Conservation (phyloP, 352 stramenopile genomes). For the Pythium phragmitis region DNA sequence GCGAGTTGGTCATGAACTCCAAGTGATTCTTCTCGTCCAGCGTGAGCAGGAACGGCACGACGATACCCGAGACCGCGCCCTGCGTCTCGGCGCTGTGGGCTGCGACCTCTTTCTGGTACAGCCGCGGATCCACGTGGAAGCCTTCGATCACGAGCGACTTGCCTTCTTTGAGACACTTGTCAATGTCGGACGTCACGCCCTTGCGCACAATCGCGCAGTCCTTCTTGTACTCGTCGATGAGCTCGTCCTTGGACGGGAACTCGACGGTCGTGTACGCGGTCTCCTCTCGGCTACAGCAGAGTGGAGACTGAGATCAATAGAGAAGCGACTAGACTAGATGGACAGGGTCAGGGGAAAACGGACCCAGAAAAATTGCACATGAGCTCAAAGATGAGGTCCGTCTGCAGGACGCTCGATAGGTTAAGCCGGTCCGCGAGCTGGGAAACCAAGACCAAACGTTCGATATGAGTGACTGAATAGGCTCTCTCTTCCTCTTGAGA, state of each 20-base stretch:
- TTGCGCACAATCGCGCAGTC: slow-evolving; percentile 82
- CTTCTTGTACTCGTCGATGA: slow-evolving; percentile 70
- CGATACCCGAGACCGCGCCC: slow-evolving; percentile 61
- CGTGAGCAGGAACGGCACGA: slow-evolving; percentile 63
- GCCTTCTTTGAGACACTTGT: slow-evolving; percentile 88
- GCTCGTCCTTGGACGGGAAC: slow-evolving; percentile 57
- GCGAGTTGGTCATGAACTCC: slow-evolving; percentile 83
- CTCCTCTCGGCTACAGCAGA: slow-evolving; percentile 40
- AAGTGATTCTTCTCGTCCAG: slow-evolving; percentile 58
- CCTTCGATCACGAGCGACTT: slow-evolving; percentile 89
- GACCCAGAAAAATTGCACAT: slow-evolving; percentile 91
- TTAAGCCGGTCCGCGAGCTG: slow-evolving; percentile 85
- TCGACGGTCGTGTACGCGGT: slow-evolving; percentile 61
- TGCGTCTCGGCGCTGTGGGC: slow-evolving; percentile 28
- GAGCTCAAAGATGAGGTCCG: slow-evolving; percentile 86
- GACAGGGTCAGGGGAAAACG: neutral
- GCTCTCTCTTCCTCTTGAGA: too few species aligned
- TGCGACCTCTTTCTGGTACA: slow-evolving; percentile 77
- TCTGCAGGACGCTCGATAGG: slow-evolving; percentile 84
- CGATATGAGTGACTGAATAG: neutral
- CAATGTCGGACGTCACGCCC: slow-evolving; percentile 81
- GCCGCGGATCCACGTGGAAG: slow-evolving; percentile 82
- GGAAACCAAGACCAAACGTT: too few species aligned
- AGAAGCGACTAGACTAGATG: too few species aligned
- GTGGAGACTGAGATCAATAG: neutral